These are phyloP conservation scores for Gossypium ekmanianum DNA, from an alignment of 345 rosid species.

Conservation along the genomic window DNA sequence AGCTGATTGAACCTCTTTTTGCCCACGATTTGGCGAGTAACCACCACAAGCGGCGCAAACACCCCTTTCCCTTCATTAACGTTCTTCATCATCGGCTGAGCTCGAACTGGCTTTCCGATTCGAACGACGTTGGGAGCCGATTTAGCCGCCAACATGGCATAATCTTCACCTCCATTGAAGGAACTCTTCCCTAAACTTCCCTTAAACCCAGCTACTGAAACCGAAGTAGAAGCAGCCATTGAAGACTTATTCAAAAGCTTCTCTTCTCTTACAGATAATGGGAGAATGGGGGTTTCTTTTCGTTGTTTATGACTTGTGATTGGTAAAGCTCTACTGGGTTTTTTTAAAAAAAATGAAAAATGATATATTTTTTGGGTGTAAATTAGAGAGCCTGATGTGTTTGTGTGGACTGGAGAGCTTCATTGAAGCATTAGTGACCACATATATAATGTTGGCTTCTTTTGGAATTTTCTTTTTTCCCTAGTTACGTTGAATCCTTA, in stretches of 20 bases:
- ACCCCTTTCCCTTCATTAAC: slow-evolving; percentile 94
- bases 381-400: not conserved
- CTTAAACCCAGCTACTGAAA: slow-evolving; percentile 13
- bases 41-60: slow-evolving; percentile 78
- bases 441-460: slow-evolving; percentile 20
- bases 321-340: not conserved
- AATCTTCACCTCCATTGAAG: slow-evolving; percentile 14
- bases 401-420: not conserved
- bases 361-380: slow-evolving; percentile 11
- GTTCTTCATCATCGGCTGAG: slow-evolving; percentile 75
- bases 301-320: slow-evolving; percentile 1
- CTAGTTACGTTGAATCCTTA: no score
- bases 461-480: no score
- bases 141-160: slow-evolving; percentile 17
- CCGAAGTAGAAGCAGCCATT: slow-evolving; percentile 10
- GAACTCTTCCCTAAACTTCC: slow-evolving; percentile 17
- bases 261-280: not conserved
- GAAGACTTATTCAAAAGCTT: not conserved
- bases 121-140: slow-evolving; percentile 35
- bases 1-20: slow-evolving; percentile 90
- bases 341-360: no score
- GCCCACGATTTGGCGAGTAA: slow-evolving; percentile 65
- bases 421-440: slow-evolving; percentile 28
- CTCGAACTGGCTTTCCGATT: slow-evolving; percentile 43
- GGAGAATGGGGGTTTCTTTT: not conserved